Conservation (phyloP, 164 flowering plant species). For the Berberis vulgaris region DNA sequence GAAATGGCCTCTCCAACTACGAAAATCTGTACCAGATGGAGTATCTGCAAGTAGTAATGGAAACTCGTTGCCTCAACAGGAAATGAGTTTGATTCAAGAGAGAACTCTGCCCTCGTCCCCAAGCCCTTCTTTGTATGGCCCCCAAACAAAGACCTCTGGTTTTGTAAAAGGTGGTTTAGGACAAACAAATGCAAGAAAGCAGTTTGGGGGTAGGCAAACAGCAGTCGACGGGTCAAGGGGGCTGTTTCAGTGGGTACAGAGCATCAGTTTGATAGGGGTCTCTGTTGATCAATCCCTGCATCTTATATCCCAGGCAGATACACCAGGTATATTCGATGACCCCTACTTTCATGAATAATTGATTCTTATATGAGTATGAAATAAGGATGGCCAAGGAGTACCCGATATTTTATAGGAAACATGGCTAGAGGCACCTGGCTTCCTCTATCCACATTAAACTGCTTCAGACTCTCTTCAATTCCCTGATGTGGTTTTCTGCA, state of each 20-base stretch:
- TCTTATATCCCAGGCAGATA: slow-evolving; percentile 61
- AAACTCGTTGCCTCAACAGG: slow-evolving; percentile 68
- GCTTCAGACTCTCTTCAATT: no score
- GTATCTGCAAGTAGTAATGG: slow-evolving; percentile 60
- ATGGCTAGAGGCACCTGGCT: no score
- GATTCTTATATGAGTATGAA: background rate
- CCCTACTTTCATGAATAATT: background rate
- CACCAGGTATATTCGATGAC: slow-evolving; percentile 34
- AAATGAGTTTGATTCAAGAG: slow-evolving; percentile 75
- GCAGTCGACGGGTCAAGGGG: slow-evolving; percentile 66
- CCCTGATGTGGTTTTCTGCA: no score
- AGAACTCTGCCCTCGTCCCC: slow-evolving; percentile 78
- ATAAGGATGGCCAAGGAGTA: background rate
- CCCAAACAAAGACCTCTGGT: slow-evolving; percentile 62
- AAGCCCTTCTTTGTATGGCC: slow-evolving; percentile 57
- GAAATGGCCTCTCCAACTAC: slow-evolving; percentile 88
- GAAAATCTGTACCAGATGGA: slow-evolving; percentile 66
- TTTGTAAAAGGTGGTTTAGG: slow-evolving; percentile 73
- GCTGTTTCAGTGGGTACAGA: slow-evolving; percentile 85
- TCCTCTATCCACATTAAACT: no score
- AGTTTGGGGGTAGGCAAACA: slow-evolving; percentile 58
- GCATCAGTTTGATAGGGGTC: slow-evolving; percentile 74
- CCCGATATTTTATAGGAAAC: background rate
- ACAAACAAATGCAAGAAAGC: slow-evolving; percentile 67
- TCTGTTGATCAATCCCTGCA: slow-evolving; percentile 76